Conservation (phyloP, 2,329 filamentous ascomycete genomes). For the Fusarium metavorans region DNA sequence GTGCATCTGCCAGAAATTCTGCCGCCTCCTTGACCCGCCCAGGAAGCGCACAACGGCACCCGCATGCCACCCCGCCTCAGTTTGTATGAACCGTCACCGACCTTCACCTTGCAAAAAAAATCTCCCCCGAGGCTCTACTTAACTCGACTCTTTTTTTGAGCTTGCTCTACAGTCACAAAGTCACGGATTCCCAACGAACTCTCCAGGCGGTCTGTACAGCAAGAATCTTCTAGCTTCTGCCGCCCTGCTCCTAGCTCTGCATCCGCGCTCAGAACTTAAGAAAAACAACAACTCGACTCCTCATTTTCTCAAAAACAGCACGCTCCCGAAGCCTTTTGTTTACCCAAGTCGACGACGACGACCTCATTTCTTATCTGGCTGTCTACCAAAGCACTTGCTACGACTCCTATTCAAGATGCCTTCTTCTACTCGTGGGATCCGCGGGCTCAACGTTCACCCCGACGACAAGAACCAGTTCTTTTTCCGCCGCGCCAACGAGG, state of each 20-base stretch:
- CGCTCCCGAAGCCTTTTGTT: not conserved
- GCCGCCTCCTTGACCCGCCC: not conserved
- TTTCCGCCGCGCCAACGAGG: not conserved
- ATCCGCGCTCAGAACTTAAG: not conserved
- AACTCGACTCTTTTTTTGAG: not conserved
- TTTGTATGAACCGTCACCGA: conserved; percentile 11
- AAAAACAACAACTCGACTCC: not conserved
- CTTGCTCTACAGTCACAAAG: conserved; percentile 1
- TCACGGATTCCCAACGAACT: not conserved
- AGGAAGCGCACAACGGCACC: not conserved
- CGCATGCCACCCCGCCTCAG: not conserved
- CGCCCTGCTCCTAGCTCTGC: not conserved
- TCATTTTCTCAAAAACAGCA: not conserved
- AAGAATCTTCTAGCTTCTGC: not conserved
- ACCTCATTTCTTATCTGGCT: not conserved
- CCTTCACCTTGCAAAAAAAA: not conserved
- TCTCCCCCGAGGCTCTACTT: not conserved
- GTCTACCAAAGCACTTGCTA: not conserved
- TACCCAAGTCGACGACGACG: not conserved
- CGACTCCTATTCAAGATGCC: conserved; percentile 7
- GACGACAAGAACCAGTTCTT: not conserved
- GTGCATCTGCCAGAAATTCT: not conserved
- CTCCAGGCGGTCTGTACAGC: not conserved
- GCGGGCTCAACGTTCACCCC: not conserved
- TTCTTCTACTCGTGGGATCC: not conserved